These are phyloP conservation scores for Penicillium arizonense DNA, from an alignment of 495 filamentous ascomycete genomes.

Conservation along the genomic window DNA sequence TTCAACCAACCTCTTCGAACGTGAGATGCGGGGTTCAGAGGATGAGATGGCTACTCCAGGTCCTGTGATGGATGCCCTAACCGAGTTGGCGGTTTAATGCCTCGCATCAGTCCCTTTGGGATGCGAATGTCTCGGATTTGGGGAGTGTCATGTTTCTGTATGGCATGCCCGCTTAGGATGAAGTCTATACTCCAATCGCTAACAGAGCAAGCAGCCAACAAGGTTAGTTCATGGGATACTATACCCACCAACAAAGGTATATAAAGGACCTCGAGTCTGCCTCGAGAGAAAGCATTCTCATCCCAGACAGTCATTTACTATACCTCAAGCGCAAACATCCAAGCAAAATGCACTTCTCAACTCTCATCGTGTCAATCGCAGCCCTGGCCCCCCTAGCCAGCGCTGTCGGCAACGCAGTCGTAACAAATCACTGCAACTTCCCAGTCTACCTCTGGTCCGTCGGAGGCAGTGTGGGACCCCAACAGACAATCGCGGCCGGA, in stretches of 20 bases:
- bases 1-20: background rate
- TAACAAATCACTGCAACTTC: slow-evolving; percentile 49
- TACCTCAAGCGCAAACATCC: background rate
- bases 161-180: background rate
- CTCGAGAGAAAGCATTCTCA: background rate
- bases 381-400: slow-evolving; percentile 29
- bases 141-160: background rate
- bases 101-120: background rate
- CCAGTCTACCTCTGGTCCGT: slow-evolving; percentile 58
- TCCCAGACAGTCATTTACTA: background rate
- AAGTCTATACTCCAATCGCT: background rate
- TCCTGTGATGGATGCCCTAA: slow-evolving; percentile 12
- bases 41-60: background rate
- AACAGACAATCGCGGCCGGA: slow-evolving; percentile 38
- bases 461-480: slow-evolving; percentile 39
- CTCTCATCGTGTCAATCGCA: slow-evolving; percentile 20
- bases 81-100: background rate
- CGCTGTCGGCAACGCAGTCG: slow-evolving; percentile 51
- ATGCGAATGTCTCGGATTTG: slow-evolving; percentile 1
- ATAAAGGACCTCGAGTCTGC: background rate
- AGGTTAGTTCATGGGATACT: background rate
- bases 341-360: slow-evolving; percentile 32
- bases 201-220: background rate
- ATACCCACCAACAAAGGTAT: slow-evolving; percentile 4
- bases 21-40: slow-evolving; percentile 5